phyloP scores from a whole-genome alignment of 2,329 filamentous ascomycete species.

The Coniochaeta pulveracea region DNA sequence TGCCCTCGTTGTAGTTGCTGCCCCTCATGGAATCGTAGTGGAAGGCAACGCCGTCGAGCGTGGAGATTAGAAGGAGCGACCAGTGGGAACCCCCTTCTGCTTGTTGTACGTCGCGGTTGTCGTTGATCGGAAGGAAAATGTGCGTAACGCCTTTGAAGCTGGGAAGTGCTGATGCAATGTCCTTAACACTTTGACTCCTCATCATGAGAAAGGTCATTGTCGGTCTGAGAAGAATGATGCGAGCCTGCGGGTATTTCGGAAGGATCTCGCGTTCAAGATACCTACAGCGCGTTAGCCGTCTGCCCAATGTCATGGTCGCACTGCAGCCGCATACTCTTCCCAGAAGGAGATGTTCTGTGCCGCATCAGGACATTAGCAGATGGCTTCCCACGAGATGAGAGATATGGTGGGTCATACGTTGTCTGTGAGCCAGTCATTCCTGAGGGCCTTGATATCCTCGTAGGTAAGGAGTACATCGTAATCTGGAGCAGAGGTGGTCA shows the following conservation, averaged over 20 bases:
- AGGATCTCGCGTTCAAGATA: slow-evolving; percentile 87
- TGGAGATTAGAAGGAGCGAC: slow-evolving; percentile 82
- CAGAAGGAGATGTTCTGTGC: slow-evolving; percentile 96
- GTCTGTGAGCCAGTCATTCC: slow-evolving; percentile 92
- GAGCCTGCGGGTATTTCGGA: slow-evolving; percentile 64
- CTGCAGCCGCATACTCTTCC: slow-evolving; percentile 61
- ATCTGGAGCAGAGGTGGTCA: slow-evolving; percentile 20
- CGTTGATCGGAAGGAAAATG: slow-evolving; percentile 92
- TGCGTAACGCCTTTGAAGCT: slow-evolving; percentile 75
- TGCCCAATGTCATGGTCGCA: no score
- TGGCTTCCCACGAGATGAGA: slow-evolving; percentile 13
- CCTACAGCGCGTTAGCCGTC: slow-evolving; percentile 27
- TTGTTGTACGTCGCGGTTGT: slow-evolving; percentile 61
- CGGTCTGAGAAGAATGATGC: slow-evolving; percentile 83
- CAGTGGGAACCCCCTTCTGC: slow-evolving; percentile 92
- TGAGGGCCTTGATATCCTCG: slow-evolving; percentile 80
- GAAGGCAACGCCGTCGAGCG: slow-evolving; percentile 84
- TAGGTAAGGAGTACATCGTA: slow-evolving; percentile 50
- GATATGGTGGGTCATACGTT: slow-evolving; percentile 50
- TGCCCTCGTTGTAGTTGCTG: slow-evolving; percentile 65
- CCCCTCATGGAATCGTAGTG: slow-evolving; percentile 86
- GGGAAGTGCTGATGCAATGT: slow-evolving; percentile 59
- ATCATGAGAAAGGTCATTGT: slow-evolving; percentile 89
- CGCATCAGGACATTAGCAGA: no score
- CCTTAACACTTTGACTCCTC: slow-evolving; percentile 50